phyloP scores from a whole-genome alignment of 257 asterid genomes.

The Nicotiana tabacum region DNA sequence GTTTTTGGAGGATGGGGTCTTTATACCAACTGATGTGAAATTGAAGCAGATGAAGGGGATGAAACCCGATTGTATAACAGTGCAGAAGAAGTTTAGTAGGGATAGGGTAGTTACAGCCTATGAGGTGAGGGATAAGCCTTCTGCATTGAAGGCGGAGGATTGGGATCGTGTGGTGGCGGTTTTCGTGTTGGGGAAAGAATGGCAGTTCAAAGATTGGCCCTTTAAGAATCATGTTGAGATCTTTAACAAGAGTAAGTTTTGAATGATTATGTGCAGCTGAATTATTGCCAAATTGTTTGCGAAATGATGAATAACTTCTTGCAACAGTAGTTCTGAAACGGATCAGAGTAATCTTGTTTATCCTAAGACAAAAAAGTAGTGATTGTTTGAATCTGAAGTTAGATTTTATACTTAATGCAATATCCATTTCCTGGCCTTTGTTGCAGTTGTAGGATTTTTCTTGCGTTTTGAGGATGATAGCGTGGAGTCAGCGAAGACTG shows the following conservation, averaged over 20 bases:
- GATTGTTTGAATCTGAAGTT: neutral
- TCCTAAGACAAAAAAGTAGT: neutral
- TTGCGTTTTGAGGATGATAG: conserved; percentile 99
- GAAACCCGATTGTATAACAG: conserved; percentile 95
- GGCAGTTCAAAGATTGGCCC: conserved; percentile 99
- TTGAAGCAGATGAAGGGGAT: conserved; percentile 76
- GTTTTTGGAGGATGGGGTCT: conserved; percentile 94
- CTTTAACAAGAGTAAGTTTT: conserved; percentile 76
- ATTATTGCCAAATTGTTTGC: neutral
- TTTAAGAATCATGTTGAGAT: conserved; percentile 93
- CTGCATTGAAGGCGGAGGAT: conserved; percentile 78
- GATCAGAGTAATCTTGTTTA: neutral
- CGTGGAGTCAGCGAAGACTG: conserved; percentile 87
- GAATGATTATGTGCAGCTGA: neutral
- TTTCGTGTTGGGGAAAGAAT: conserved; percentile 95
- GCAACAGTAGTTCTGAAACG: neutral
- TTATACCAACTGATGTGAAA: conserved; percentile 81
- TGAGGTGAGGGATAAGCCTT: conserved; percentile 97
- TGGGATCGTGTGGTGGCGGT: conserved; percentile 99
- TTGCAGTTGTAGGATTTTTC: conserved; percentile 87
- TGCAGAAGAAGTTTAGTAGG: conserved; percentile 97
- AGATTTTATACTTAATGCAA: neutral
- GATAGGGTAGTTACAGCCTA: conserved; percentile 92
- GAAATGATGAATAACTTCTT: neutral
- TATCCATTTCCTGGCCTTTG: conserved; percentile 4